Percentiles rank a stretch among this genome's conserved stretches.
phyloP scores from a whole-genome alignment of 805 yeast genomes.

The Komagataella pastoris region DNA sequence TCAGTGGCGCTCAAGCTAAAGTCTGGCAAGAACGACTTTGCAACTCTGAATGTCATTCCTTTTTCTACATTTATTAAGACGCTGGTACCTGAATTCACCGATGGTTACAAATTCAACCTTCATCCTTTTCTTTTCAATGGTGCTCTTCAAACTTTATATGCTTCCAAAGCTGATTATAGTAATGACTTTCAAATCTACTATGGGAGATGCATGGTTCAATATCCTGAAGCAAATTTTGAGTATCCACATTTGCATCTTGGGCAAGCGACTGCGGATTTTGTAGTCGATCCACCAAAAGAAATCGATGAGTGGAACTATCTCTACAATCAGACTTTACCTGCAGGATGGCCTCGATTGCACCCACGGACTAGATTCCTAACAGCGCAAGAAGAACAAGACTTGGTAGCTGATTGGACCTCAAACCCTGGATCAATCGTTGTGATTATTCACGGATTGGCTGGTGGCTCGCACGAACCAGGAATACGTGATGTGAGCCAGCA shows the following conservation, averaged over 20 bases:
- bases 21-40: not conserved
- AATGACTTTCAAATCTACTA: conserved; percentile 27
- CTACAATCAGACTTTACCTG: conserved; percentile 26
- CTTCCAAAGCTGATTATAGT: conserved; percentile 29
- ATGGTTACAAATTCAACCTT: conserved; percentile 24
- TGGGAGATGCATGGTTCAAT: conserved; percentile 27
- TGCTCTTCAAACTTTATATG: conserved; percentile 34
- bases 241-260: conserved; percentile 15
- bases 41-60: conserved; percentile 10
- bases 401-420: conserved; percentile 17
- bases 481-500: conserved; percentile 39
- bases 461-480: conserved; percentile 70
- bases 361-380: conserved; percentile 55
- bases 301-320: conserved; percentile 1
- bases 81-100: conserved; percentile 25
- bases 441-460: conserved; percentile 62
- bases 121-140: conserved; percentile 36
- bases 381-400: conserved; percentile 23
- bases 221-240: conserved; percentile 19
- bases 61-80: conserved; percentile 20
- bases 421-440: conserved; percentile 44
- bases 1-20: conserved; percentile 14
- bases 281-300: conserved; percentile 15
- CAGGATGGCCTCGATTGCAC: conserved; percentile 45
- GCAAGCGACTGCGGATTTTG: conserved; percentile 37